phyloP scores from a whole-genome alignment of 1,284 basidiomycete species.

The Tylopilus sp. region DNA sequence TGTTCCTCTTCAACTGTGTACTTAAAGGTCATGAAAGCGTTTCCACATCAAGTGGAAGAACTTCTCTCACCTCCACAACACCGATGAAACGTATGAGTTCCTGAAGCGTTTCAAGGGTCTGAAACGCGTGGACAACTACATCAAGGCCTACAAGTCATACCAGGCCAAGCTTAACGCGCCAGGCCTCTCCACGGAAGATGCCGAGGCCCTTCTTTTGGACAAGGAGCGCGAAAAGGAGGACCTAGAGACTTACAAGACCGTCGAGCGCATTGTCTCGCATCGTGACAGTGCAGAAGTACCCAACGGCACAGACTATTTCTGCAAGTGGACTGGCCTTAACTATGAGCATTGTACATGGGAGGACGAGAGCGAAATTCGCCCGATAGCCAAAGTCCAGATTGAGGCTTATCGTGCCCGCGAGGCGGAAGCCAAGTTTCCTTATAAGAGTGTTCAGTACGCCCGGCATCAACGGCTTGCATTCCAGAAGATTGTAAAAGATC shows the following conservation, averaged over 20 bases:
- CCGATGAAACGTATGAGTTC: slow-evolving; percentile 94
- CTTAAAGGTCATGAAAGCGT: slow-evolving; percentile 48
- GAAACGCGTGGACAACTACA: slow-evolving; percentile 99
- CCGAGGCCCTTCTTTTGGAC: slow-evolving; percentile 84
- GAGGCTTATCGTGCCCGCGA: slow-evolving; percentile 78
- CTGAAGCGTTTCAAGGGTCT: slow-evolving; percentile 89
- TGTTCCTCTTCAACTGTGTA: background rate
- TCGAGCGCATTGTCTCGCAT: slow-evolving; percentile 88
- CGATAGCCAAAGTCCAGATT: slow-evolving; percentile 72
- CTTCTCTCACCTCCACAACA: slow-evolving; percentile 93
- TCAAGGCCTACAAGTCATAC: slow-evolving; percentile 79
- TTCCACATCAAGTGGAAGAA: slow-evolving; percentile 96
- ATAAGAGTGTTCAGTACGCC: slow-evolving; percentile 72
- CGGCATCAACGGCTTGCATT: slow-evolving; percentile 75
- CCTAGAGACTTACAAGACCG: slow-evolving; percentile 84
- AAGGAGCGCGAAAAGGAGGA: slow-evolving; percentile 88
- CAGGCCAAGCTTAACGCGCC: slow-evolving; percentile 66
- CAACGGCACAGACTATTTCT: slow-evolving; percentile 83
- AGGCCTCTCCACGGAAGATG: slow-evolving; percentile 79
- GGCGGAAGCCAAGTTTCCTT: slow-evolving; percentile 79
- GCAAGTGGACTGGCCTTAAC: slow-evolving; percentile 95
- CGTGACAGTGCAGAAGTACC: slow-evolving; percentile 56
- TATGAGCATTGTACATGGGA: slow-evolving; percentile 99
- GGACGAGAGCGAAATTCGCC: slow-evolving; percentile 71
- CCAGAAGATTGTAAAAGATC: slow-evolving; percentile 85